These are phyloP conservation scores for Zygotorulaspora florentina DNA, from an alignment of 805 yeast species.

Conservation along the genomic window DNA sequence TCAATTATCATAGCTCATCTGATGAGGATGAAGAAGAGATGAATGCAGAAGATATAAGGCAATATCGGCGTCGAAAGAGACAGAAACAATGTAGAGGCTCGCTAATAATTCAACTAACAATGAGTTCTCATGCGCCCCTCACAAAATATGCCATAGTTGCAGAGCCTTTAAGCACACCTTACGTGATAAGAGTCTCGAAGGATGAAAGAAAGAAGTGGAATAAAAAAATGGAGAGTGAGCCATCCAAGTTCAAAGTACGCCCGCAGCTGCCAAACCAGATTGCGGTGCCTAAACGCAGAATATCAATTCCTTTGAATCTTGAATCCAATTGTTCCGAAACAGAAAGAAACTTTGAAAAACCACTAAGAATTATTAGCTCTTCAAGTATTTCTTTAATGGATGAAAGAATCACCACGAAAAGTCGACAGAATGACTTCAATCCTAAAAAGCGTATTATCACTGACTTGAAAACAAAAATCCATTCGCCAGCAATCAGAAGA, in stretches of 20 bases:
- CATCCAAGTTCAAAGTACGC: slow-evolving; percentile 12
- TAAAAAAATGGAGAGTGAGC: slow-evolving; percentile 5
- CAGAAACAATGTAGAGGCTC: slow-evolving; percentile 23
- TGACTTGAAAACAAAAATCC: slow-evolving; percentile 1
- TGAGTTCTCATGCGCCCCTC: slow-evolving; percentile 4
- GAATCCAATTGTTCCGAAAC: not conserved
- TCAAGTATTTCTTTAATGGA: too few relatives aligned
- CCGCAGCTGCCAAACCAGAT: slow-evolving; percentile 19
- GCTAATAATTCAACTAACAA: slow-evolving; percentile 21
- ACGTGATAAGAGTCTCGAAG: slow-evolving; percentile 20
- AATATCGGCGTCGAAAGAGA: slow-evolving; percentile 15
- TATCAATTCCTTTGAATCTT: slow-evolving; percentile 4
- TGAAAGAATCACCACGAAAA: too few relatives aligned
- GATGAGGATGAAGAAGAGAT: slow-evolving; percentile 32
- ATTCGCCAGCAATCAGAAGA: slow-evolving; percentile 7
- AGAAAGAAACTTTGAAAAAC: not conserved
- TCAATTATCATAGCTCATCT: slow-evolving; percentile 29
- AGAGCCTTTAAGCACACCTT: slow-evolving; percentile 31
- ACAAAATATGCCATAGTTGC: slow-evolving; percentile 26
- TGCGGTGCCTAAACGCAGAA: slow-evolving; percentile 14
- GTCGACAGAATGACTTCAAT: too few relatives aligned
- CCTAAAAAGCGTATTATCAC: too few relatives aligned
- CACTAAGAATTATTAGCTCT: too few relatives aligned
- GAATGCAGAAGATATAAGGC: slow-evolving; percentile 17
- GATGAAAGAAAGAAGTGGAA: slow-evolving; percentile 24